Evolutionary conservation across 108 stramenopile species (phyloP), one percentile per base, ranked within the genome.

Genomic region (Chaetoceros tenuissimus): DNA sequence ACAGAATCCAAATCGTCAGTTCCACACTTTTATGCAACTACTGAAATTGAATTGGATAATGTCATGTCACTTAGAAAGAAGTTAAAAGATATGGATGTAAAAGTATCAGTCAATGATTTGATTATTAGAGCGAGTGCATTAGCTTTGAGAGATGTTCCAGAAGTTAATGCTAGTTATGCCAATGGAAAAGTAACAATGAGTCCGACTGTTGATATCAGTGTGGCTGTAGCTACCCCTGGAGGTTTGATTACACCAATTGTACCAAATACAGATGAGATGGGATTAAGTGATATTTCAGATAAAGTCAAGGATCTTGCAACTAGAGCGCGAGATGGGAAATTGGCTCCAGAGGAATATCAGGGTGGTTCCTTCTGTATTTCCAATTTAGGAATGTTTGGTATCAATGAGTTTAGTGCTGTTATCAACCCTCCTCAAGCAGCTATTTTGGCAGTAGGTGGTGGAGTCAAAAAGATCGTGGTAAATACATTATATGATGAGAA

Each of bases 341-440:
- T 96, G 31, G 61, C 84, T 59, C 94, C 95, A 0, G 84, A 95
- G 61, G 97, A 94, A 72, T 94, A 82, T 62, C 89, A 93, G 71
- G 95, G 94, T n/a, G 99, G 99, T 45, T 91, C 96, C 19, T 96
- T 99, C 73, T 91, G 94, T 24, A 85, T 99, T 24, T 79, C 82
- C 64, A 99, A 99, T 64, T 63, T 99, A 51, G 99, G 99, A 30
- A 99, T 99, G 99, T 98, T 96, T 65, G 99, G 97, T 28, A 89
- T 98, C 62, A 78, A 79, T 46, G 94, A 95, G 51, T 99, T 98
- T 65, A 86, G 87, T 51, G 97, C 99, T 17, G 97, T 99, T 25
- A 97, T 99, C 62, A 98, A 98, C 58, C 96, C 97, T 27, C 99
- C 99, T 3, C 99, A 99, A 81, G 87, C 96, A 5, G 89, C 89